Percentiles rank a stretch among this genome's conserved stretches.
Evolutionary conservation across 2,329 filamentous ascomycete genomes (phyloP).

Genomic region (Fusarium sp.): DNA sequence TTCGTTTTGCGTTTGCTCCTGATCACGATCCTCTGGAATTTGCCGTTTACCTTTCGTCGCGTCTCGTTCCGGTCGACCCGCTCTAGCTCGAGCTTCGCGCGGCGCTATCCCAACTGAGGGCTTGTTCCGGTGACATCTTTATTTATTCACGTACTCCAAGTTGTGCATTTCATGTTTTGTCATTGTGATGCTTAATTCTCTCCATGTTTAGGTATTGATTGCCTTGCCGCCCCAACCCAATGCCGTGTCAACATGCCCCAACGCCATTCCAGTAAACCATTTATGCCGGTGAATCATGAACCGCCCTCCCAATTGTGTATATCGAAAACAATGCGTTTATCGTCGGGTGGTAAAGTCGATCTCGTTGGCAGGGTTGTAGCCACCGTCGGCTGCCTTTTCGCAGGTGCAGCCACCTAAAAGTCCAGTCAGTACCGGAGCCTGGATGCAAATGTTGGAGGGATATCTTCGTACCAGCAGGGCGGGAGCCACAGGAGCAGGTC

Average conservation of each 20-base stretch:
- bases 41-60: too few relatives aligned
- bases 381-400: slow-evolving; percentile 78
- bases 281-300: slow-evolving; percentile 22
- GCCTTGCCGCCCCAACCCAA: slow-evolving; percentile 24
- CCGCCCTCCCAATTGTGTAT: background rate
- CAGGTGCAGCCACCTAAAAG: slow-evolving; percentile 81
- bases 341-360: slow-evolving; percentile 85
- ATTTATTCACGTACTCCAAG: background rate
- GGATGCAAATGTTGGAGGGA: background rate
- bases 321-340: slow-evolving; percentile 17
- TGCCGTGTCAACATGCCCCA: slow-evolving; percentile 25
- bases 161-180: background rate
- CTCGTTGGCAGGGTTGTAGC: slow-evolving; percentile 77
- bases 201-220: slow-evolving; percentile 29
- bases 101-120: too few relatives aligned
- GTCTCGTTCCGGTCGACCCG: too few relatives aligned
- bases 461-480: slow-evolving; percentile 74
- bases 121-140: background rate
- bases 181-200: slow-evolving; percentile 23
- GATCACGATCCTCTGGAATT: background rate
- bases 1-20: slow-evolving; percentile 3
- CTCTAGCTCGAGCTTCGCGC: background rate
- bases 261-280: slow-evolving; percentile 37
- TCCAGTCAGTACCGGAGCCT: slow-evolving; percentile 27
- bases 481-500: slow-evolving; percentile 84